Evolutionary conservation across 805 yeast genomes (phyloP), one percentile per base, ranked within the genome.

Genomic region (Kluyveromyces siamensis): DNA sequence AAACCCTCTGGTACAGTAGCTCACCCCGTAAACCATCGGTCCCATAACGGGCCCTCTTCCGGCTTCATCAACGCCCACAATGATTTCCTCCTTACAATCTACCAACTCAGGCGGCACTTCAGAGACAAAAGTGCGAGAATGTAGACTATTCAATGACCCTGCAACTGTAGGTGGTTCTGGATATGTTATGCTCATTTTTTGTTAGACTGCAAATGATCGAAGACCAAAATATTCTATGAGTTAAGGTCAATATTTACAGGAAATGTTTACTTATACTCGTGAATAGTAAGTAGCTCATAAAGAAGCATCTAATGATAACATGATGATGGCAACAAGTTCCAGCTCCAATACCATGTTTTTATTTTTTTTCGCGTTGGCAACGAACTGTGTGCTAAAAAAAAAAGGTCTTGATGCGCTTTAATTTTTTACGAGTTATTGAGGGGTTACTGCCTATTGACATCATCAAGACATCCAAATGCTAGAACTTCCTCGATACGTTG

Each of bases 31-130:
- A 1, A 93, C 99, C 99, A 93, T 93, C 0, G 98, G 95, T 0
- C 99, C 99, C 39, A 95, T 59, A 0, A 95, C 97, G 0, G 99
- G 99, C 0, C 99, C 99, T 55, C 99, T 75, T 1, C 99, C 99
- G 0, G 99, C 99, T 63, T 93, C 99, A 65, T 93, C 99, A 1
- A 93, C 96, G 1, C 99, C 99, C 10, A 93, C 66, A 3, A 72
- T 65, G 1, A 82, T 75, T 0, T 75, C 71, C 1, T 55, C 50
- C 1, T 71, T 68, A 39, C 68, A 50, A 2, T 59, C 59, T 11
- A 48, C 35, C 17, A 79, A 61, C 8, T 41, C 51, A 2, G 41
- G 45, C 0, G 89, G 89, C 2, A 82, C 66, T 0, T 65, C 68
- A 0, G 86, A 73, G 40, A 64, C 68, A 56, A 72, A 77, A 0